A percentile compares a stretch with the other conserved stretches of the same genome.
phyloP scores from a whole-genome alignment of 441 rosid species.

The Capsella rubella region DNA sequence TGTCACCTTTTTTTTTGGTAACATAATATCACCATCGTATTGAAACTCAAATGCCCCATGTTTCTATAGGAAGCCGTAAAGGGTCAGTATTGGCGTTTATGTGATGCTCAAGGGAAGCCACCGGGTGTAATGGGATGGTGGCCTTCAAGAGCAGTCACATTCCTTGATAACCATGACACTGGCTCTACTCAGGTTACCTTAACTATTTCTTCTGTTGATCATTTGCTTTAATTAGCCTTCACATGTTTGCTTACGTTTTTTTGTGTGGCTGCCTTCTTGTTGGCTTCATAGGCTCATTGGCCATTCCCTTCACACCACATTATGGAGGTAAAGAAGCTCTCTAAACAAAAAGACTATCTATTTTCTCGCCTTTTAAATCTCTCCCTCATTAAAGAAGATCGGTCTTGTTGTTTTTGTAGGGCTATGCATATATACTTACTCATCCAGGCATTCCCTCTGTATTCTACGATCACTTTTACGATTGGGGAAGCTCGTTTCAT shows the following conservation, averaged over 20 bases:
- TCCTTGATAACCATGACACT: constrained; percentile 93
- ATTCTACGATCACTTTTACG: constrained; percentile 86
- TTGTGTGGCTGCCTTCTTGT: constrained; percentile 9
- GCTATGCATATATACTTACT: constrained; percentile 84
- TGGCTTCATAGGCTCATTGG: constrained; percentile 84
- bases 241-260: constrained; percentile 17
- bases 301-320: constrained; percentile 88
- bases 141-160: constrained; percentile 95
- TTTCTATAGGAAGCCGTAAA: constrained; percentile 81
- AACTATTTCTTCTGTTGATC: neutral
- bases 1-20: neutral
- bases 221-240: neutral
- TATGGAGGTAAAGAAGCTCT: constrained; percentile 73
- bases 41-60: neutral
- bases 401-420: constrained; percentile 51
- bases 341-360: neutral
- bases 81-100: constrained; percentile 84
- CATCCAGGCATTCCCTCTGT: constrained; percentile 92
- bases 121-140: constrained; percentile 98
- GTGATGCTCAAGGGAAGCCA: constrained; percentile 86
- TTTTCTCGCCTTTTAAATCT: constrained; percentile 5
- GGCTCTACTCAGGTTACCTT: constrained; percentile 87
- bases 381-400: neutral
- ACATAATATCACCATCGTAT: neutral
- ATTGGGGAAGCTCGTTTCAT: constrained; percentile 70